These are phyloP conservation scores for Juncus inflexus DNA, from an alignment of 176 grass and related monocot species.

Conservation along the genomic window DNA sequence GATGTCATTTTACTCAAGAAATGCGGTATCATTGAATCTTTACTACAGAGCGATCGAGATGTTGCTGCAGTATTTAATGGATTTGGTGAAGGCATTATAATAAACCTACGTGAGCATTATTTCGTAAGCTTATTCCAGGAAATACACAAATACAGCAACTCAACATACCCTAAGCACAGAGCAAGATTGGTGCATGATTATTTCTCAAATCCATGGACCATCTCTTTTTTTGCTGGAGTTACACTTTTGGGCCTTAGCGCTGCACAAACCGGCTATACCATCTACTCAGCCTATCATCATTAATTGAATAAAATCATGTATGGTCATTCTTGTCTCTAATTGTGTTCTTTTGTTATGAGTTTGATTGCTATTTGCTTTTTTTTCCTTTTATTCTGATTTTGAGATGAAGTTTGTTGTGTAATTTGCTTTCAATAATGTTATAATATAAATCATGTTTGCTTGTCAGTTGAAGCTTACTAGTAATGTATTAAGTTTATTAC, in stretches of 20 bases:
- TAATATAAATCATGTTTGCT: too few species aligned
- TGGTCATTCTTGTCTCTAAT: too few species aligned
- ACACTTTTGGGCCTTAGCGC: conserved; percentile 5
- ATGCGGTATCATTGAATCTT: neutral
- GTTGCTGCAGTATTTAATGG: conserved; percentile 11
- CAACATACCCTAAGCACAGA: conserved; percentile 1
- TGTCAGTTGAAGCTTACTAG: too few species aligned
- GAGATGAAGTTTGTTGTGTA: too few species aligned
- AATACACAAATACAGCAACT: conserved; percentile 7
- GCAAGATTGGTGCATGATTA: conserved; percentile 12
- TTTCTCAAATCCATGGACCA: conserved; percentile 20
- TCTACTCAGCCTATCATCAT: neutral
- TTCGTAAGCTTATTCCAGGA: neutral
- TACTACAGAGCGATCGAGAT: conserved; percentile 3
- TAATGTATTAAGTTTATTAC: too few species aligned
- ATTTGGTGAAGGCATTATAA: neutral
- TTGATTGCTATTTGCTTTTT: too few species aligned
- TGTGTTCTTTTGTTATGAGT: too few species aligned
- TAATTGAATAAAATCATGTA: neutral
- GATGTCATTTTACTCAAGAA: conserved; percentile 15
- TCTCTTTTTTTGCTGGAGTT: neutral
- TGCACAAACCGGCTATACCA: neutral
- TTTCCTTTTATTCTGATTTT: too few species aligned
- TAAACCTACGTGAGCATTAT: too few species aligned
- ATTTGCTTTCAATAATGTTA: too few species aligned